Conservation (phyloP, 805 yeast species). For the Suhomyces kilbournensis region DNA sequence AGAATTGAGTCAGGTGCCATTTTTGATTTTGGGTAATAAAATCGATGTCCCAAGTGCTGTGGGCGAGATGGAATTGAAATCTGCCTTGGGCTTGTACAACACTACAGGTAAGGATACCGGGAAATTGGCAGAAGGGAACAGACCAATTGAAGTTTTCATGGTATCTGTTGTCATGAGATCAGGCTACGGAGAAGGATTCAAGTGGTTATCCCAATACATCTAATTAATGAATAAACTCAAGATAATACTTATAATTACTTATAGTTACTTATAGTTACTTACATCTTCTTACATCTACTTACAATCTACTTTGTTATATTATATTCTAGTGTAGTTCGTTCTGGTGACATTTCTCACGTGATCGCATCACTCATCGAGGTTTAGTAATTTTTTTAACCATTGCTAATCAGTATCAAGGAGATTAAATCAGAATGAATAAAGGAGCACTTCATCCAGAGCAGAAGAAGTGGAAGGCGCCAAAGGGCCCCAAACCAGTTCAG, state of each 20-base stretch:
- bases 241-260: too few species aligned
- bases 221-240: too few species aligned
- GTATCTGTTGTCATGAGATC: slow-evolving; percentile 98
- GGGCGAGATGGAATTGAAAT: slow-evolving; percentile 88
- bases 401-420: slow-evolving; percentile 10
- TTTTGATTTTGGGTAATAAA: slow-evolving; percentile 92
- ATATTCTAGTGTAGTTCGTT: neutral
- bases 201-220: slow-evolving; percentile 96
- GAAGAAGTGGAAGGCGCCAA: slow-evolving; percentile 83
- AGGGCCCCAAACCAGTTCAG: slow-evolving; percentile 88
- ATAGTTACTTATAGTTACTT: too few species aligned
- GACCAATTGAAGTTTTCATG: slow-evolving; percentile 97
- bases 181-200: slow-evolving; percentile 97
- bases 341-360: neutral
- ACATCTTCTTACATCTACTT: too few species aligned
- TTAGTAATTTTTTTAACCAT: slow-evolving; percentile 1
- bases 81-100: slow-evolving; percentile 79
- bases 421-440: slow-evolving; percentile 25
- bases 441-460: slow-evolving; percentile 44
- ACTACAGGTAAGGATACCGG: slow-evolving; percentile 84
- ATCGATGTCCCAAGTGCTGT: slow-evolving; percentile 94
- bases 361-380: neutral
- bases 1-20: slow-evolving; percentile 86
- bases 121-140: slow-evolving; percentile 63
- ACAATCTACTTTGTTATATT: too few species aligned